Evolutionary conservation across 371 early-diverging fungal species (phyloP).

Genomic region (Blakeslea trispora): DNA sequence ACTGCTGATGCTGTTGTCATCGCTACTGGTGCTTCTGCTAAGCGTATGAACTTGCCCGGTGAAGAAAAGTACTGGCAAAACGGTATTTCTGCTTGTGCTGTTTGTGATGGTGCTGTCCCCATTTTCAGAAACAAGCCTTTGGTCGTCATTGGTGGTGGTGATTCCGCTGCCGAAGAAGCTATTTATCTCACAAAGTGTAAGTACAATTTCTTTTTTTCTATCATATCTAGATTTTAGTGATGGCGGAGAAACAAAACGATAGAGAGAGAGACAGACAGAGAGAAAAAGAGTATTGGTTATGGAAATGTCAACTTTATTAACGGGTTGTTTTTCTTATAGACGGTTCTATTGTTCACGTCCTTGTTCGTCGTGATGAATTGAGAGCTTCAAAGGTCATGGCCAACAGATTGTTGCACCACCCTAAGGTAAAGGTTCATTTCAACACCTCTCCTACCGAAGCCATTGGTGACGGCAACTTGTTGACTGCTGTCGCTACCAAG

Average conservation of each 20-base stretch:
- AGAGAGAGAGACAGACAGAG: too few relatives aligned
- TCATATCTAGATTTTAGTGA: too few relatives aligned
- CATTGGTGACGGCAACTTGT: constrained; percentile 81
- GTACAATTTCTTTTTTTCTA: constrained; percentile 13
- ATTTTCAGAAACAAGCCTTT: constrained; percentile 94
- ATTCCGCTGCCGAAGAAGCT: constrained; percentile 99
- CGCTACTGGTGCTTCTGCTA: constrained; percentile 99
- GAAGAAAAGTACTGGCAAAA: constrained; percentile 58
- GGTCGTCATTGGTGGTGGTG: constrained; percentile 98
- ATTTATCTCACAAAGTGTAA: constrained; percentile 89
- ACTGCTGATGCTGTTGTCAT: constrained; percentile 89
- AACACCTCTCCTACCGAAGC: constrained; percentile 86
- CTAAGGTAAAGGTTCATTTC: constrained; percentile 93
- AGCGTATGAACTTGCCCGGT: constrained; percentile 79
- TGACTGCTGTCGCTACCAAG: constrained; percentile 71
- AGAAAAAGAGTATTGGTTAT: too few relatives aligned
- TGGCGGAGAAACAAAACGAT: background rate
- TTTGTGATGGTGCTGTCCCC: constrained; percentile 98
- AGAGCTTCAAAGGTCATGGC: constrained; percentile 98
- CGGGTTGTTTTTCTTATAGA: too few relatives aligned
- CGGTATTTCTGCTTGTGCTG: constrained; percentile 99
- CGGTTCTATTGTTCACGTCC: constrained; percentile 28
- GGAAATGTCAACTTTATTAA: constrained; percentile 3
- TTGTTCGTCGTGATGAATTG: constrained; percentile 95
- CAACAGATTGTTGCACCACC: constrained; percentile 76